These are phyloP conservation scores for Eucalyptus marginata DNA, from an alignment of 345 rosid species.

Conservation along the genomic window DNA sequence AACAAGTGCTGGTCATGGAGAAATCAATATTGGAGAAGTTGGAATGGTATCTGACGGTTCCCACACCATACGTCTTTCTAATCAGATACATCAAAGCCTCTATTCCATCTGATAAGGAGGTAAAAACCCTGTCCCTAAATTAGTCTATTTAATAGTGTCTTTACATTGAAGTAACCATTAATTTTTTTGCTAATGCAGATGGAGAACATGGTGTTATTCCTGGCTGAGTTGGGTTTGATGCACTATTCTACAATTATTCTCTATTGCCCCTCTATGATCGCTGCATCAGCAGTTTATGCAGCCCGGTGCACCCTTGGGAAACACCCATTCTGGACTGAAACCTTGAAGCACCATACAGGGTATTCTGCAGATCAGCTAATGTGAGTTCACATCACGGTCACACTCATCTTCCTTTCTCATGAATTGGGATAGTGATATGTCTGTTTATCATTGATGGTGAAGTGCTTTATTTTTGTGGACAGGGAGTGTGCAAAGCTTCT, in stretches of 20 bases:
- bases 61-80: slow-evolving; percentile 81
- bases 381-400: slow-evolving; percentile 8
- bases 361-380: slow-evolving; percentile 46
- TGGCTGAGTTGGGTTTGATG: slow-evolving; percentile 70
- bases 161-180: neutral
- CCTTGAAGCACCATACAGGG: slow-evolving; percentile 61
- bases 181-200: slow-evolving; percentile 17
- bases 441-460: neutral
- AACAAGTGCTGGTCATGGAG: slow-evolving; percentile 75
- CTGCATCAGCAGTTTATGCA: slow-evolving; percentile 92
- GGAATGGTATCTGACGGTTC: slow-evolving; percentile 78
- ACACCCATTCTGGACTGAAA: slow-evolving; percentile 66
- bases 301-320: slow-evolving; percentile 59
- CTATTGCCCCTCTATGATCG: slow-evolving; percentile 56
- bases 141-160: neutral
- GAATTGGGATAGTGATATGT: neutral
- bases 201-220: slow-evolving; percentile 63
- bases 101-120: slow-evolving; percentile 38
- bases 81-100: slow-evolving; percentile 77
- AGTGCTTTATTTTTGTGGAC: neutral
- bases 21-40: slow-evolving; percentile 59
- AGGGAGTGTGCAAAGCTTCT: slow-evolving; percentile 70
- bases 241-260: slow-evolving; percentile 30
- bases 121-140: neutral
- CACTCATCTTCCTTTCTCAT: neutral